Percentiles rank a stretch among this genome's conserved stretches.
Conservation (phyloP, 139 green algal genomes). For the Ostreobium quekettii region DNA sequence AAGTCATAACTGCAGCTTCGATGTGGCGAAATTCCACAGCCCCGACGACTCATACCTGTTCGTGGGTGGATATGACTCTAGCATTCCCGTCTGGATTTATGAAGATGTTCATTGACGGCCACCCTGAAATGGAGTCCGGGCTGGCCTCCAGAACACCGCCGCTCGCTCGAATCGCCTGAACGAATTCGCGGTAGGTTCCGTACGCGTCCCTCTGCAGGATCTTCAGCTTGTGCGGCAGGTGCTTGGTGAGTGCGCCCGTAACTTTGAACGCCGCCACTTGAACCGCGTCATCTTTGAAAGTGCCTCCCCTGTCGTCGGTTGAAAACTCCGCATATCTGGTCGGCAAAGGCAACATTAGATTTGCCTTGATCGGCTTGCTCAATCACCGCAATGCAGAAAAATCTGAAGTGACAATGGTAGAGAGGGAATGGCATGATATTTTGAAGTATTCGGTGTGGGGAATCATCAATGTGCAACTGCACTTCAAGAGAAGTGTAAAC, state of each 20-base stretch:
- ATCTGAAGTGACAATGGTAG: too few species aligned
- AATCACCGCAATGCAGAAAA: too few species aligned
- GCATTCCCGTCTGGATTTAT: constrained; percentile 43
- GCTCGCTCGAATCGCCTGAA: constrained; percentile 21
- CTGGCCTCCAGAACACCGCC: constrained; percentile 51
- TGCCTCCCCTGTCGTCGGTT: too few species aligned
- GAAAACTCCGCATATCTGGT: too few species aligned
- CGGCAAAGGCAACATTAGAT: too few species aligned
- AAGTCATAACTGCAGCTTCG: too few species aligned
- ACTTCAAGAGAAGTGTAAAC: too few species aligned
- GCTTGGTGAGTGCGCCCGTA: constrained; percentile 26
- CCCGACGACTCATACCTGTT: constrained; percentile 22
- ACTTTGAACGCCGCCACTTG: constrained; percentile 28
- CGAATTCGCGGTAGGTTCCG: constrained; percentile 33
- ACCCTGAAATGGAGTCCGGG: constrained; percentile 15
- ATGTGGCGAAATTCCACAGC: not conserved
- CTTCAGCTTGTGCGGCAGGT: constrained; percentile 28
- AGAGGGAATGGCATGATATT: too few species aligned
- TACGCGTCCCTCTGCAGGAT: constrained; percentile 28
- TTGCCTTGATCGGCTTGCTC: too few species aligned
- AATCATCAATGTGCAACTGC: too few species aligned
- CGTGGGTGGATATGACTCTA: constrained; percentile 45
- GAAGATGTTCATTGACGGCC: constrained; percentile 47
- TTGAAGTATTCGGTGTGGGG: too few species aligned
- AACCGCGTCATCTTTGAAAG: too few species aligned